These are phyloP conservation scores for Chlorokybus atmophyticus DNA, from an alignment of 139 green algal genomes.

Conservation along the genomic window DNA sequence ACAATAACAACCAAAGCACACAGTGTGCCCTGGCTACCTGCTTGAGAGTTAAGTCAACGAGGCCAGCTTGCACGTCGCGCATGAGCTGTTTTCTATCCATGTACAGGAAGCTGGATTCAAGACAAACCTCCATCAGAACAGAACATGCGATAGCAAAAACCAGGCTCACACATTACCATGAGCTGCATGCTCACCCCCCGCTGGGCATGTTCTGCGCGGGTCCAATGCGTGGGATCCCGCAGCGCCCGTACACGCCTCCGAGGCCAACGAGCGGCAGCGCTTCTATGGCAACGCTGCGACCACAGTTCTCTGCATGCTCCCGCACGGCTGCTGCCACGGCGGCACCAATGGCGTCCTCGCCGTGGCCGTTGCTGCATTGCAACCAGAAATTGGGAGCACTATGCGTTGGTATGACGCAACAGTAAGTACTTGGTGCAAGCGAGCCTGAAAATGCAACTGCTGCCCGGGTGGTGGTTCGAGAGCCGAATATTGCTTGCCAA, in stretches of 20 bases:
- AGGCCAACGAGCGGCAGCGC: slow-evolving; percentile 24
- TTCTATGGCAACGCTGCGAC: slow-evolving; percentile 6
- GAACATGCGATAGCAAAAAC: background rate
- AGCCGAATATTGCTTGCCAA: too few species aligned
- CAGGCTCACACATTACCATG: background rate
- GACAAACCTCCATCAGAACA: background rate
- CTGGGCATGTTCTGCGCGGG: slow-evolving; percentile 24
- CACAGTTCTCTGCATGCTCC: slow-evolving; percentile 5
- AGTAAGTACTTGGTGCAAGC: too few species aligned
- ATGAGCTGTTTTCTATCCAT: slow-evolving; percentile 26
- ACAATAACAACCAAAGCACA: too few species aligned
- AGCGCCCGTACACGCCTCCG: slow-evolving; percentile 10
- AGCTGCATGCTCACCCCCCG: slow-evolving; percentile 9
- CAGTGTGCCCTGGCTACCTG: too few species aligned
- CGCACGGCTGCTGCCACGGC: slow-evolving; percentile 14
- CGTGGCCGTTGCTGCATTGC: slow-evolving; percentile 32
- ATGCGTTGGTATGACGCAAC: too few species aligned
- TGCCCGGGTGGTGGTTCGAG: too few species aligned
- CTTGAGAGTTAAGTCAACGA: slow-evolving; percentile 10
- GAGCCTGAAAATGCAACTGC: too few species aligned
- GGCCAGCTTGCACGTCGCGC: slow-evolving; percentile 15
- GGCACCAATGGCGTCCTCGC: slow-evolving; percentile 25
- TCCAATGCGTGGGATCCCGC: slow-evolving; percentile 15
- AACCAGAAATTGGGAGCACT: too few species aligned
- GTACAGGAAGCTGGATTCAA: slow-evolving; percentile 23